Evolutionary conservation across 208 protist genomes (phyloP).

Genomic region (Leishmania guyanensis): DNA sequence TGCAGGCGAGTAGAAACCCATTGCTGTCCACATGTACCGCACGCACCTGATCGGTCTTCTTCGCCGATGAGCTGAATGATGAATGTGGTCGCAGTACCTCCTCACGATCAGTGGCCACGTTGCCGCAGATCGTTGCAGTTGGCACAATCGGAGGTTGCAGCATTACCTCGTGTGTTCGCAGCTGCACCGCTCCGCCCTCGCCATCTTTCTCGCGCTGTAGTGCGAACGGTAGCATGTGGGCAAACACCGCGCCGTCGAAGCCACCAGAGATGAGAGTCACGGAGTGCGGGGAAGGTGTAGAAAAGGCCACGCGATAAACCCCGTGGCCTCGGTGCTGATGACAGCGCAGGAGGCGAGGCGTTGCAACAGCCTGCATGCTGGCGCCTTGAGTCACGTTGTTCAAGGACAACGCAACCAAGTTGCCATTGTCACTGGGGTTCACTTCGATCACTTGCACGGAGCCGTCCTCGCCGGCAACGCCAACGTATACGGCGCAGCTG

Average conservation of each 20-base stretch:
- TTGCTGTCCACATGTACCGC: conserved; percentile 26
- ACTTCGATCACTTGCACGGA: conserved; percentile 43
- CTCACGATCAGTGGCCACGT: neutral
- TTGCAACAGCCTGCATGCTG: neutral
- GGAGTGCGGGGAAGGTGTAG: neutral
- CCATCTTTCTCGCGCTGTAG: neutral
- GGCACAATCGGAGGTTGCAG: neutral
- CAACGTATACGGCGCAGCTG: conserved; percentile 13
- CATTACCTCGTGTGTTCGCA: neutral
- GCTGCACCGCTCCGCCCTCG: neutral
- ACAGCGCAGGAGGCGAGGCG: conserved; percentile 13
- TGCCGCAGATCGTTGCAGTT: neutral
- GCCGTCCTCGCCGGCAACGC: conserved; percentile 65
- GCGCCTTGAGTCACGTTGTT: neutral
- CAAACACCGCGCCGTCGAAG: conserved; percentile 55
- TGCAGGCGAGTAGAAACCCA: conserved; percentile 23
- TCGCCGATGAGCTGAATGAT: neutral
- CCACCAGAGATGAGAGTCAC: conserved; percentile 46
- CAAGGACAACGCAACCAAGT: neutral
- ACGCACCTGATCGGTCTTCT: conserved; percentile 19
- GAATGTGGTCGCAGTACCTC: neutral
- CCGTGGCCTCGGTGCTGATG: conserved; percentile 70
- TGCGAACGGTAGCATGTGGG: conserved; percentile 9
- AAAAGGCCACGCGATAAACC: conserved; percentile 53
- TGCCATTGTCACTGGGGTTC: neutral